Evolutionary conservation across 306 rosid species (phyloP), one percentile per base, ranked within the genome.

Genomic region (Cucurbita argyrosperma): DNA sequence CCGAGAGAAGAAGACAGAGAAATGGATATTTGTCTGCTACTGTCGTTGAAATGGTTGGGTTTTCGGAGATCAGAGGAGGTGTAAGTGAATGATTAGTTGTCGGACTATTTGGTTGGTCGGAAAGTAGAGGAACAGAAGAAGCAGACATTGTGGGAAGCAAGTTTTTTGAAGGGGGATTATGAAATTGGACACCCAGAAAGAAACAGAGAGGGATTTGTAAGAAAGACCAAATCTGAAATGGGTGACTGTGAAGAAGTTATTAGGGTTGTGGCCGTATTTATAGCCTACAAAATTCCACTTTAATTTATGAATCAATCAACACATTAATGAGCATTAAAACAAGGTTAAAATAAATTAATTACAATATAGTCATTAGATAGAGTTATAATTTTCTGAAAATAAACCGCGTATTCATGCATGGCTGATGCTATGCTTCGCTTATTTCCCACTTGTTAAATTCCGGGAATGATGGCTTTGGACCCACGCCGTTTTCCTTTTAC

Each of bases 21-120:
- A 54, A 71, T 58, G 74, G 73, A 5, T 69, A 62, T 30, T 0
- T 30, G 77, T 81, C 64, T 72, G 49, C 4, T 9, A 8, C 23
- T n/a, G 47, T 63, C 4, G 37, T 7, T 4, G 61, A 15, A n/a
- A 16, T 0, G 78, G 85, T 83, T 80, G 92, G 86, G 67, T 76
- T 23, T 71, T 78, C 59, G 59, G 83, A 82, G 81, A 85, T 81
- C 86, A 90, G 63, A 79, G 59, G 81, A 56, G 75, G 6, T 9
- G 8, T 13, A 7, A 40, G 56, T 78, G 40, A 58, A 58, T 23
- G 76, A 62, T 6, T 80, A 62, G 23, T 23, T 64, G 77, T 47
- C 76, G 77, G 35, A 53, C n/a, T 38, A 38, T 72, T 70, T 75
- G 63, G 66, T 15, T 77, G 85, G 76, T 76, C 79, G 43, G 74